Base-by-base conservation (phyloP, 164 flowering plant genomes). In the Chimonanthus salicifolius region DNA sequence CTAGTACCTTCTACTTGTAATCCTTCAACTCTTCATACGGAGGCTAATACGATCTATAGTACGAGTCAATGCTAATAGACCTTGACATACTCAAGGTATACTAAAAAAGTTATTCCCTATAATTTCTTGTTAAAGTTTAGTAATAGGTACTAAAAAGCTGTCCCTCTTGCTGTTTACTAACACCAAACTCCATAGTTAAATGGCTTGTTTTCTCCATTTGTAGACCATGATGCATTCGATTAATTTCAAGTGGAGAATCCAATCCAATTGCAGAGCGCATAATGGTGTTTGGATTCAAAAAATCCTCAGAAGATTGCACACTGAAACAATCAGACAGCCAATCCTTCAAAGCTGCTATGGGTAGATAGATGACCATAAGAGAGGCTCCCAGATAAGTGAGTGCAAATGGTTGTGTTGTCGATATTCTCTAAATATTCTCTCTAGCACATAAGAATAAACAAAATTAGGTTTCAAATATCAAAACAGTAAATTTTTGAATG, bases 361-460 rank as follows among this genome's bases (percentile, higher is more conserved):
- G 94, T 64, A 88, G 76, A 77, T 84, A 85, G 43, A 87, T 74
- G 16, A 76, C 86, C 94, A 89, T 83, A 49, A 89, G 89, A 68
- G 94, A 85, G 13, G 80, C 85, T 49, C 90, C 91, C n/a, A 88
- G 75, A 75, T 88, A 89, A 0, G 94, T 82, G 62, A 89, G 65
- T 20, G 84, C 88, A 71, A 89, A 89, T 54, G 94, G n/a, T n/a
- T n/a, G n/a, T n/a, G 94, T 67, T 87, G 94, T 64, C 70, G 83
- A 65, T 89, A 88, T 72, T 82, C 82, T 45, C 67, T 18, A 69
- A 88, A 89, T 20, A 88, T 87, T 58, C 80, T 82, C 94, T 89
- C 90, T 78, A 81, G 44, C 45, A 71, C 68, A 78, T 51, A 46
- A 79, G 6, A 6, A 80, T 48, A 44, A 33, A 43, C 47, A 73